Conservation (phyloP, 2,329 filamentous ascomycete species). For the Lachnellula suecica region DNA sequence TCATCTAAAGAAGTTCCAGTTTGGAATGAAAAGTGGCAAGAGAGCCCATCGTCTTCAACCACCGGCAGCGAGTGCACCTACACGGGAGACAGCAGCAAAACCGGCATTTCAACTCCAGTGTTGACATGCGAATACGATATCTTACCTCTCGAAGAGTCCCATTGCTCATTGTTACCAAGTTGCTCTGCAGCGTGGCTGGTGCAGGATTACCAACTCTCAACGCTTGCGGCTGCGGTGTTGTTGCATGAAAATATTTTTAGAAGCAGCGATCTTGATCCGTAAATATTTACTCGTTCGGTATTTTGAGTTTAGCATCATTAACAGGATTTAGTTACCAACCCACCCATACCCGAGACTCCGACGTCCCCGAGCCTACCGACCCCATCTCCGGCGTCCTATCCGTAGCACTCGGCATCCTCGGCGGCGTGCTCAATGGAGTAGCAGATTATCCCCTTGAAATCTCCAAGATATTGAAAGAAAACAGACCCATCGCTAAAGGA, state of each 20-base stretch:
- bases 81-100: no score
- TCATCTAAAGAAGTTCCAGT: no score
- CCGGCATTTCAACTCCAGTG: neutral
- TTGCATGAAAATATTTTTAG: conserved; percentile 8
- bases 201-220: conserved; percentile 7
- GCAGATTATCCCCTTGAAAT: conserved; percentile 20
- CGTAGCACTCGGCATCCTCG: conserved; percentile 13
- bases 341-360: neutral
- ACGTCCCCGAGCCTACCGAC: conserved; percentile 9
- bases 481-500: conserved; percentile 9
- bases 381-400: conserved; percentile 17
- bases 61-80: no score
- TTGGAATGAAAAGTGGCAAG: no score
- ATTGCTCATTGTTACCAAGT: conserved; percentile 2
- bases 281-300: neutral
- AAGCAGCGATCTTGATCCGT: conserved; percentile 8
- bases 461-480: conserved; percentile 9
- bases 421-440: conserved; percentile 15
- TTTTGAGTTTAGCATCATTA: neutral
- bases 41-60: no score
- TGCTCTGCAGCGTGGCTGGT: neutral
- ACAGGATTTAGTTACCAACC: neutral
- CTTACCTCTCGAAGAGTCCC: neutral
- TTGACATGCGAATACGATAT: neutral
- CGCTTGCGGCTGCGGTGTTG: conserved; percentile 13